Conservation (phyloP, 2,329 filamentous ascomycete genomes). For the Pestalotiopsis sp. region DNA sequence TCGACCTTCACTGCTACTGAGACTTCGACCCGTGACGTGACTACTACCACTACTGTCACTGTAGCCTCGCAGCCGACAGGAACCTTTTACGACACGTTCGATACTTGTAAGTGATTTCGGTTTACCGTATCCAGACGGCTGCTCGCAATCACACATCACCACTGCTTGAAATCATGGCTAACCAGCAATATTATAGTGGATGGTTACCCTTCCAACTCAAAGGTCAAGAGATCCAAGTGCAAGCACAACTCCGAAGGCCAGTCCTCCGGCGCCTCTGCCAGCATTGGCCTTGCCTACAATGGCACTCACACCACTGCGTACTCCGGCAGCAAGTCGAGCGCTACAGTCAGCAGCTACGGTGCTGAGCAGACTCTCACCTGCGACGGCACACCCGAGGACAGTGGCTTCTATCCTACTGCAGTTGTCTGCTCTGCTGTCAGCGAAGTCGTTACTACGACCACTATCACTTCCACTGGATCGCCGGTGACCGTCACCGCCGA, state of each 20-base stretch:
- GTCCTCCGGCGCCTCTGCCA: background rate
- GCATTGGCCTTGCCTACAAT: background rate
- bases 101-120: too few relatives aligned
- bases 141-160: too few relatives aligned
- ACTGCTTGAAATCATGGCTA: too few relatives aligned
- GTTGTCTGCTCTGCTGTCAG: background rate
- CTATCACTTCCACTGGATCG: background rate
- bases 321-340: background rate
- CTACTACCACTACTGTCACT: background rate
- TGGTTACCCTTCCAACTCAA: background rate
- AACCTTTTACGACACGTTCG: background rate
- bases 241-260: background rate
- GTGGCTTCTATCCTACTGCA: background rate
- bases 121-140: too few relatives aligned
- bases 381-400: background rate
- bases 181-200: background rate
- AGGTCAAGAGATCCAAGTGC: background rate
- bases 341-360: background rate
- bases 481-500: background rate
- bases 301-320: background rate
- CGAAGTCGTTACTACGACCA: background rate
- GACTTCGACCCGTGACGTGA: background rate
- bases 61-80: background rate
- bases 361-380: background rate
- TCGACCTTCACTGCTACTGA: background rate